These are phyloP conservation scores for Plantago major DNA, from an alignment of 257 asterid genomes.

Conservation along the genomic window DNA sequence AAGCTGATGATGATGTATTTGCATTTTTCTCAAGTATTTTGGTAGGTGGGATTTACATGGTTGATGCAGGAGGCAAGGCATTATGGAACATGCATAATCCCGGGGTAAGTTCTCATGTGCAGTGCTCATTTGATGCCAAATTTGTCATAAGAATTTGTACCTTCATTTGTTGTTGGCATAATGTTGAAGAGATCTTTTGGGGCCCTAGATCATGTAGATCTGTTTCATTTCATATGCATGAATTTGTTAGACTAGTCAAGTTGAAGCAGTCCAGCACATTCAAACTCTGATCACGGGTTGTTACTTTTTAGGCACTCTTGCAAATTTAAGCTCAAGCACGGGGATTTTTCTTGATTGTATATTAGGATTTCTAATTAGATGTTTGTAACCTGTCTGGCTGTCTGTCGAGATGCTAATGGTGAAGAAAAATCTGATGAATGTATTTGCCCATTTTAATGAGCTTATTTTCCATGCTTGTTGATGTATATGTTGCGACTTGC, in stretches of 20 bases:
- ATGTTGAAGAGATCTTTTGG: too few relatives aligned
- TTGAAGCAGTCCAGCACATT: too few relatives aligned
- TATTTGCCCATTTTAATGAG: not conserved
- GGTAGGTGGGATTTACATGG: slow-evolving; percentile 49
- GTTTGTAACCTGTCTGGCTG: not conserved
- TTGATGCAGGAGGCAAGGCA: slow-evolving; percentile 61
- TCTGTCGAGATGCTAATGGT: not conserved
- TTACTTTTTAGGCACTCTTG: too few relatives aligned
- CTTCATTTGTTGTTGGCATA: too few relatives aligned
- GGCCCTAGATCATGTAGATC: too few relatives aligned
- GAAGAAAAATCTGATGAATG: not conserved
- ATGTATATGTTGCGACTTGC: slow-evolving; percentile 12
- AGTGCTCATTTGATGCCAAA: slow-evolving; percentile 10
- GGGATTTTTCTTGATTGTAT: not conserved
- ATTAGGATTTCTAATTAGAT: not conserved
- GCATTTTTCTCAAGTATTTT: slow-evolving; percentile 38
- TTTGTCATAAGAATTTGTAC: too few relatives aligned
- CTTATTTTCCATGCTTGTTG: not conserved
- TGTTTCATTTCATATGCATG: too few relatives aligned
- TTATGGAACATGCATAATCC: slow-evolving; percentile 68
- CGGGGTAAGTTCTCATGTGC: slow-evolving; percentile 47
- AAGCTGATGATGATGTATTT: slow-evolving; percentile 18
- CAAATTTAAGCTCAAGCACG: too few relatives aligned
- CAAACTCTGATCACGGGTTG: too few relatives aligned
- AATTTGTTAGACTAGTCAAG: too few relatives aligned